Evolutionary conservation across 352 stramenopile genomes (phyloP), one percentile per base, ranked within the genome.

Genomic region (Phytopythium chamaehyphon): DNA sequence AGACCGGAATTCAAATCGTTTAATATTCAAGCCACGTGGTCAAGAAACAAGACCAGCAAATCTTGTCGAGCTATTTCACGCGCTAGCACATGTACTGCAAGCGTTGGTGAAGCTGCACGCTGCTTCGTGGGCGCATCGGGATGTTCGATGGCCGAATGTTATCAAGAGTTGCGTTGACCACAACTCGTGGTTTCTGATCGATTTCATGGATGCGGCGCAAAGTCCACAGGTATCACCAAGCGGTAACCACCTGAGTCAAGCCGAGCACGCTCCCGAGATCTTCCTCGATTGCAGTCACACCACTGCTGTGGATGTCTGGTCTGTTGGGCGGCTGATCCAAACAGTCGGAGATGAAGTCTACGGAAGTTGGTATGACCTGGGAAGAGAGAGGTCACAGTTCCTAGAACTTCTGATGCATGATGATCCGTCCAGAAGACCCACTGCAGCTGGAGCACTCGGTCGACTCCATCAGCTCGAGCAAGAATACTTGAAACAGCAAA

Each of bases 121-220:
- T 59, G 49, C 18, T 40, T 63, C 49, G 21, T 67, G 60, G 55
- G 61, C 64, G 50, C 55, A 68, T 59, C 50, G 60, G 40, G 50
- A 61, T 47, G 54, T 64, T 47, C 60, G 55, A 53, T 64, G 60
- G 60, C 33, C 45, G 6, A 67, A 67, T 55, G 45, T 64, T 42
- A 50, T 67, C 9, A 55, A 56, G 45, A 50, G 33, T 56, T 48
- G 44, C 14, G 59, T 62, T 59, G 45, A 23, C 19, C 12, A 39
- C 11, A 26, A 47, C 19, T 48, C 22, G 51, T 68, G 40, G 60
- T 61, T 68, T 51, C 50, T 64, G 26, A 48, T 64, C 43, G 55
- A 61, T 22, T 64, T 68, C 40, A 64, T 58, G 60, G 55, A 58
- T 14, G 50, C 51, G 2, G 55, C 55, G 11, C 40, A 16, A 48